These are phyloP conservation scores for Cryptococcus maquisensis DNA, from an alignment of 1,284 basidiomycete genomes.

Conservation along the genomic window DNA sequence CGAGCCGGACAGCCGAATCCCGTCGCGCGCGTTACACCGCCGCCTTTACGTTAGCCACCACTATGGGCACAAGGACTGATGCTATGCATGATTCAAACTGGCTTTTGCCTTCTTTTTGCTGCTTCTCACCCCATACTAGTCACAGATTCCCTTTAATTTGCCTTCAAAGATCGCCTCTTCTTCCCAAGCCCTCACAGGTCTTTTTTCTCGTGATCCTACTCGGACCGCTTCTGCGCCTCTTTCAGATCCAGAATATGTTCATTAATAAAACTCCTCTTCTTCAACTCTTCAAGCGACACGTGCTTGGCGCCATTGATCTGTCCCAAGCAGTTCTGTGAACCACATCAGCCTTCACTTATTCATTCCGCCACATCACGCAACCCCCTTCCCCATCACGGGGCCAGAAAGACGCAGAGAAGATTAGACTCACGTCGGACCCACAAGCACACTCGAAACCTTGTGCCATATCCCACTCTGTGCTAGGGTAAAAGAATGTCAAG, in stretches of 20 bases:
- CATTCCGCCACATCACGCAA: neutral
- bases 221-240: slow-evolving; percentile 21
- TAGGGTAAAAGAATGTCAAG: slow-evolving; percentile 62
- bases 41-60: no score
- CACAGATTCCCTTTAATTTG: neutral
- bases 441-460: slow-evolving; percentile 62
- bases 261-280: slow-evolving; percentile 42
- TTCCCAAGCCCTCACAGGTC: neutral
- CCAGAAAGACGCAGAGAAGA: neutral
- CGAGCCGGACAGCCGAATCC: no score
- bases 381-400: no score
- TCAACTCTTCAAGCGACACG: slow-evolving; percentile 39
- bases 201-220: neutral
- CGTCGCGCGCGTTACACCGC: no score
- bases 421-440: slow-evolving; percentile 46
- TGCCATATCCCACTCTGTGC: slow-evolving; percentile 68
- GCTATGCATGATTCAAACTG: no score
- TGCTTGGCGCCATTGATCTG: slow-evolving; percentile 49
- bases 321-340: slow-evolving; percentile 47
- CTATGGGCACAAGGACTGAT: no score
- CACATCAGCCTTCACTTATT: neutral
- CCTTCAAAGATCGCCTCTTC: neutral
- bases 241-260: slow-evolving; percentile 45
- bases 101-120: no score
- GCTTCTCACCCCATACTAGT: neutral